Base-by-base conservation (phyloP, 106 monocot genomes). In the Allium cepa region DNA sequence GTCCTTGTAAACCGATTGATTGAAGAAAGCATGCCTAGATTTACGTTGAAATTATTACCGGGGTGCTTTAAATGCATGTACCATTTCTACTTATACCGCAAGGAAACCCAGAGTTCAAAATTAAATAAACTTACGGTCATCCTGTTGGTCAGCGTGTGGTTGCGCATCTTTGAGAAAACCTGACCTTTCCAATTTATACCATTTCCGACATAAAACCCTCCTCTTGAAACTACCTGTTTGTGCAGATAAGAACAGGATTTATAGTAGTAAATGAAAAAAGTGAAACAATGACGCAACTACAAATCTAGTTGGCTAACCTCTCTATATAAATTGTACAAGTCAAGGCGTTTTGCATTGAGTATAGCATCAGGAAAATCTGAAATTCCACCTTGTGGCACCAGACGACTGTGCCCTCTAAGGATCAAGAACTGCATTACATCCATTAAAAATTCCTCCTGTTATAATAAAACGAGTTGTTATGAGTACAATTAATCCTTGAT, bases 111-210 rank as follows among this genome's bases (percentile, higher is more conserved):
- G 36, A 36, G 36, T 36, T 36, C 3, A 36, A 36, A 36, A 36
- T 36, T 36, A 36, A 36, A 36, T 36, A 17, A 57, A 71, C 70
- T 56, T 82, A 89, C 88, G 8, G 82, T 89, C 84, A 84, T 89
- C 69, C 75, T 82, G 49, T 89, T 84, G 51, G 81, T 82, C 26
- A 79, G 62, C 50, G 88, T 84, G 66, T 89, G 84, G 74, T 89
- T 89, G 56, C 79, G 69, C 88, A 89, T 89, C 71, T 89, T 89
- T 60, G 88, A 85, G 71, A 89, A 89, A 66, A 89, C 82, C 74
- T 89, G 88, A 0, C 88, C 88, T 64, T 82, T 89, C 88, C 88
- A 89, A 48, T 89, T 89, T 59, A 89, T 89, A 17, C 84, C 84
- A 82, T 89, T 89, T 15, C 84, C 88, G 53, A 89, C 88, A 58